phyloP scores from a whole-genome alignment of 495 filamentous ascomycete genomes.

The Pyrenopolyporus hunteri region DNA sequence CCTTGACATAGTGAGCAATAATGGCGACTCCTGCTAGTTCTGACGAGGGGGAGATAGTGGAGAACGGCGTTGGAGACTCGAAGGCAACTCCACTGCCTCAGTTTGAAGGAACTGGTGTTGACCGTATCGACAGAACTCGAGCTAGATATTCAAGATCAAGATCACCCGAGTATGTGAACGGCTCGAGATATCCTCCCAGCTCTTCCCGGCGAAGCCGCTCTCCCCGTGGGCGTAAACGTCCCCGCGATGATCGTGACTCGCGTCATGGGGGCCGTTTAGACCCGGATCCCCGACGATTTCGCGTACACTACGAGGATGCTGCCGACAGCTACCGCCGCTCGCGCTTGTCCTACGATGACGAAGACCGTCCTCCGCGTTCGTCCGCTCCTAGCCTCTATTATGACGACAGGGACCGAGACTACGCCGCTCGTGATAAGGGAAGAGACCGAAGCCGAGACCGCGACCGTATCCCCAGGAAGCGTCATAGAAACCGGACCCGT shows the following conservation, averaged over 20 bases:
- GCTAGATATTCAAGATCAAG: conserved; percentile 72
- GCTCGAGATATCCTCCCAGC: conserved; percentile 73
- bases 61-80: conserved; percentile 65
- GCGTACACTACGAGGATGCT: conserved; percentile 64
- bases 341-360: conserved; percentile 65
- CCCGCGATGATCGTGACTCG: conserved; percentile 67
- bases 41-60: conserved; percentile 89
- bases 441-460: conserved; percentile 44
- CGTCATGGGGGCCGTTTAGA: conserved; percentile 54
- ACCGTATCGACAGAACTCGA: conserved; percentile 71
- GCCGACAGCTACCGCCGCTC: conserved; percentile 54
- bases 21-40: conserved; percentile 62
- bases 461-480: conserved; percentile 61
- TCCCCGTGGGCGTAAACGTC: conserved; percentile 69
- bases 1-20: conserved; percentile 46
- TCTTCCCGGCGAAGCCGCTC: conserved; percentile 52
- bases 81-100: conserved; percentile 64
- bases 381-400: conserved; percentile 55
- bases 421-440: conserved; percentile 26
- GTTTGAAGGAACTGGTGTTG: conserved; percentile 63
- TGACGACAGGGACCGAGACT: conserved; percentile 57
- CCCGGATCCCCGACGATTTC: conserved; percentile 63
- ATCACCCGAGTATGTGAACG: conserved; percentile 74
- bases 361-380: conserved; percentile 64
- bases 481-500: conserved; percentile 70